A percentile compares a stretch with the other conserved stretches of the same genome.
These are phyloP conservation scores for Recurvomyces mirabilis DNA, from an alignment of 495 filamentous ascomycete species.

Conservation along the genomic window DNA sequence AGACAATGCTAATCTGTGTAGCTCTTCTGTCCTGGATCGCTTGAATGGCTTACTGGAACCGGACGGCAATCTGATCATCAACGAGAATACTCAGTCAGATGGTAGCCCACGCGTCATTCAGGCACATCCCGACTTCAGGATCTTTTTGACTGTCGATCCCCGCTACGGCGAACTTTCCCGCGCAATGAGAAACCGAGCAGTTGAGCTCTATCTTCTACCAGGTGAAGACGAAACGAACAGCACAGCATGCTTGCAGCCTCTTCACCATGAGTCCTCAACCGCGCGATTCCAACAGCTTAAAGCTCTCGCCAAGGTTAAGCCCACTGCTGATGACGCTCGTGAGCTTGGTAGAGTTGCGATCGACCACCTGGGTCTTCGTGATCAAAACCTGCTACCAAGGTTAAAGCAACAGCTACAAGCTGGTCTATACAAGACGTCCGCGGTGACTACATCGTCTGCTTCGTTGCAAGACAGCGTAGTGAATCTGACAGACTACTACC, in stretches of 20 bases:
- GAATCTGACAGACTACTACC: constrained; percentile 4
- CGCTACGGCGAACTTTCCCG: constrained; percentile 86
- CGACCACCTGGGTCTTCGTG: constrained; percentile 12
- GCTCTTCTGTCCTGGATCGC: constrained; percentile 83
- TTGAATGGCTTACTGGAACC: constrained; percentile 91
- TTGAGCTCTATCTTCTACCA: constrained; percentile 77
- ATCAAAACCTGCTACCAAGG: neutral
- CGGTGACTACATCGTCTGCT: neutral
- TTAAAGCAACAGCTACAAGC: constrained; percentile 2
- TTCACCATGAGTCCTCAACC: constrained; percentile 8
- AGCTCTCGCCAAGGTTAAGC: neutral
- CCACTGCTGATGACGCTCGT: neutral
- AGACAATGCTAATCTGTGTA: constrained; percentile 95
- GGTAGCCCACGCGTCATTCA: constrained; percentile 69
- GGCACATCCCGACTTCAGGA: constrained; percentile 77
- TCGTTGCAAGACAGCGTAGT: neutral
- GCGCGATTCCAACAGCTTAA: constrained; percentile 5
- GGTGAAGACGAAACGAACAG: too few species aligned
- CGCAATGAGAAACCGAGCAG: constrained; percentile 90
- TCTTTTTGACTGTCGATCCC: constrained; percentile 92
- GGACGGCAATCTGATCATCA: constrained; percentile 75
- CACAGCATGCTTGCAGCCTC: neutral
- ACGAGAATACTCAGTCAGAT: constrained; percentile 74
- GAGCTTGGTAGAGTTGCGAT: neutral
- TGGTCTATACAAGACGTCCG: constrained; percentile 5